phyloP scores from a whole-genome alignment of 192 early-diverging fungal genomes.

The Linnemannia zychae region DNA sequence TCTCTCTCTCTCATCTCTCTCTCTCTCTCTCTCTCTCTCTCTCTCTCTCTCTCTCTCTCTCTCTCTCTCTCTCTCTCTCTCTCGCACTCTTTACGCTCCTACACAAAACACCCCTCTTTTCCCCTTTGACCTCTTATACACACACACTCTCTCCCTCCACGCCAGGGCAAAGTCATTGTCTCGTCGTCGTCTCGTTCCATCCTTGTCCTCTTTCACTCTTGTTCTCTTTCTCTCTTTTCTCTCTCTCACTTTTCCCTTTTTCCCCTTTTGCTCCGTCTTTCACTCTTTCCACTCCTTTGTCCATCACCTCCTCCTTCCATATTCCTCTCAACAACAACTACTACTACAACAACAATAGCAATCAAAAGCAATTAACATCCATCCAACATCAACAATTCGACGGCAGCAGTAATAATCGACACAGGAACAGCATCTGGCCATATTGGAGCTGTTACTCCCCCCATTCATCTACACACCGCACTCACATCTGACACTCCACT shows the following conservation, averaged over 20 bases:
- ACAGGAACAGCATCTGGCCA: background rate
- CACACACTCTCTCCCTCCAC: constrained; percentile 31
- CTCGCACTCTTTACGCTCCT: constrained; percentile 23
- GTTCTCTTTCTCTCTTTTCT: constrained; percentile 16
- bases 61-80: constrained; percentile 28
- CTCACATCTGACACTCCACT: constrained; percentile 2
- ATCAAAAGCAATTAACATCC: no score
- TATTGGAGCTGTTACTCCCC: background rate
- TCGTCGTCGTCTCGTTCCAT: constrained; percentile 37
- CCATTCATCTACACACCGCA: background rate
- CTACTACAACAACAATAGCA: no score
- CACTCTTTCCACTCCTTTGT: background rate
- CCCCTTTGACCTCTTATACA: no score
- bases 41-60: constrained; percentile 46
- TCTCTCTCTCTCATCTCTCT: constrained; percentile 53
- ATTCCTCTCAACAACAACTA: no score
- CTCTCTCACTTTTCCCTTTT: background rate
- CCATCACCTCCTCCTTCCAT: no score
- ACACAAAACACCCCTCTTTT: background rate
- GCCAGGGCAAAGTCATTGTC: constrained; percentile 10
- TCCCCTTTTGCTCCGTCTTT: background rate
- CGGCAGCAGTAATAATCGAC: background rate
- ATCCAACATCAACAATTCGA: background rate
- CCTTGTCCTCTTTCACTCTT: constrained; percentile 33
- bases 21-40: constrained; percentile 48